Base-by-base conservation (phyloP, 441 rosid species). In the Pelargonium myrrhifolium region DNA sequence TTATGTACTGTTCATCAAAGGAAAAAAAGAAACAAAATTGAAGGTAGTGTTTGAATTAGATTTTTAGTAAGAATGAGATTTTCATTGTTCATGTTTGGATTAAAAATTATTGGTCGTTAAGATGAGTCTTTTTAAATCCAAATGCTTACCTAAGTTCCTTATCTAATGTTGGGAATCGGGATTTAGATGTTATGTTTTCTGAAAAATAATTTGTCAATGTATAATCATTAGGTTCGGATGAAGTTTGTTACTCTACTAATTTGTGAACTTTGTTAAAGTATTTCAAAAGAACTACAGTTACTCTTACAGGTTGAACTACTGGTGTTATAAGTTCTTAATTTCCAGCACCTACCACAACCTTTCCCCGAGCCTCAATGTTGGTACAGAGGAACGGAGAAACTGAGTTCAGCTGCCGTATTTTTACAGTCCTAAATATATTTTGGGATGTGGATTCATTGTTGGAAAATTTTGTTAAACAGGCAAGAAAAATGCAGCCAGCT, bases 401-500 rank as follows among this genome's bases (percentile, higher is more conserved):
- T 51, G 9, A 6, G 5, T 51, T 51, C 58, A 15, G 15, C 20
- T 6, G 58, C 58, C 58, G 8, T 51, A 51, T 17, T 51, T 51
- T 51, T 18, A 51, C 15, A 51, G 20, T 51, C 58, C 58, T 51
- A 51, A 51, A 51, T n/a, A 17, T 17, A 53, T 17, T 18, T 53
- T 21, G 21, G 60, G 60, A 53, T 6, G 24, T 21, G 8, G 39
- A 35, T 35, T 35, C 39, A 9, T 17, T 6, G 60, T 17, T 53
- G 18, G 60, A 18, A 53, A 53, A 53, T 53, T 53, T 53, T 21
- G 20, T 53, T 14, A n/a, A 15, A 47, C 53, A 15, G 39, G 58
- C 58, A 51, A 51, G 55, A 51, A 51, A 51, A 51, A 53, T 53
- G 60, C 60, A 53, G 60, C 24, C 60, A 53, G 60, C 8, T 53